A percentile compares a stretch with the other conserved stretches of the same genome.
These are phyloP conservation scores for Aspergillus texensis DNA, from an alignment of 2,329 filamentous ascomycete genomes.

Conservation along the genomic window DNA sequence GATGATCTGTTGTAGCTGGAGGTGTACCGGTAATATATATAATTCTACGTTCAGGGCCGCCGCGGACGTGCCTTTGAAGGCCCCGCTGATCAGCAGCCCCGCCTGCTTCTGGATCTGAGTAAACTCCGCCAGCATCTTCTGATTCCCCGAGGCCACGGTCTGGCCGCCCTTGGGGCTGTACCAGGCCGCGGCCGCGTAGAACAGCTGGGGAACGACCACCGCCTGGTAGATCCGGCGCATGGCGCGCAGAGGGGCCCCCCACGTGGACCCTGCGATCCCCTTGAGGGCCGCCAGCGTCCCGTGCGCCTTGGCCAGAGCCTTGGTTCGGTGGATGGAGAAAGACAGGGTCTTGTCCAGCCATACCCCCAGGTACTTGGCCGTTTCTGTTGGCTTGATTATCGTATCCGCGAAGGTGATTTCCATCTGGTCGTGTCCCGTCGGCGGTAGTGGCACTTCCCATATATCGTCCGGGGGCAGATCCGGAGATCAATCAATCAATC, in stretches of 20 bases:
- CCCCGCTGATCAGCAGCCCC: conserved; percentile 15
- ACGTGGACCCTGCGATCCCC: conserved; percentile 12
- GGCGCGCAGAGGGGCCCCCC: conserved; percentile 8
- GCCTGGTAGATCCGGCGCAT: conserved; percentile 29
- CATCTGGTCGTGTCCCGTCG: neutral
- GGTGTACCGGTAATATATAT: conserved; percentile 9
- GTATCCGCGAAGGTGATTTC: neutral
- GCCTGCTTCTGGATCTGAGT: conserved; percentile 14
- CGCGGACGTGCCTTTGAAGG: conserved; percentile 13
- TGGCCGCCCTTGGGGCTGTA: too few species aligned
- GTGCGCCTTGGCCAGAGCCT: conserved; percentile 10
- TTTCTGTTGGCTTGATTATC: neutral
- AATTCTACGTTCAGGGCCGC: conserved; percentile 13
- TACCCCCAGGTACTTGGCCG: conserved; percentile 12
- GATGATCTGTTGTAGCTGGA: conserved; percentile 13
- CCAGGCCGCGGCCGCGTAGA: neutral
- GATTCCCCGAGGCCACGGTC: neutral
- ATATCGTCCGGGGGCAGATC: accelerated
- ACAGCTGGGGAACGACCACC: conserved; percentile 30
- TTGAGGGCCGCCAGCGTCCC: conserved; percentile 8
- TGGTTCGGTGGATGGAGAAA: conserved; percentile 3
- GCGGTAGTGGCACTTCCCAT: neutral
- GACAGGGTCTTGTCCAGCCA: conserved; percentile 15
- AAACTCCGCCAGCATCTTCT: conserved; percentile 7
- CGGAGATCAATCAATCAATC: too few species aligned